Percentiles rank a stretch among this genome's conserved stretches.
Evolutionary conservation across 176 grass and related monocot genomes (phyloP).

Genomic region (Bothriochloa decipiens): DNA sequence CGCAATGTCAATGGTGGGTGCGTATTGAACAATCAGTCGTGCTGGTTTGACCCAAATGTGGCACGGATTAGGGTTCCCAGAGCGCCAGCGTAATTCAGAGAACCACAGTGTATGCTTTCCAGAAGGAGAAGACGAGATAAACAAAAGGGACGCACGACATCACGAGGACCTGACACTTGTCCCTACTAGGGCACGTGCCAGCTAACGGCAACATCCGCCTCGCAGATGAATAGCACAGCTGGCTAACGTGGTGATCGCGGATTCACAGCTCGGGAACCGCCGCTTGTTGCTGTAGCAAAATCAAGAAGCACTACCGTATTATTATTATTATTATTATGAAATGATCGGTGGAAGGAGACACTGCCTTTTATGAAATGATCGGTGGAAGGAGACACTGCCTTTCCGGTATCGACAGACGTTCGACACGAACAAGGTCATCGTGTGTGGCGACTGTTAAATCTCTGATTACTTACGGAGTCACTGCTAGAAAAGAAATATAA

Average conservation of each 20-base stretch:
- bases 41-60: background rate
- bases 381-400: background rate
- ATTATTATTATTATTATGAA: too few species aligned
- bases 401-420: background rate
- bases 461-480: background rate
- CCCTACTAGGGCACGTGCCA: background rate
- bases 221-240: background rate
- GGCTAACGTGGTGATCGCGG: background rate
- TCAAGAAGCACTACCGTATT: background rate
- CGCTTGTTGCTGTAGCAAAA: background rate
- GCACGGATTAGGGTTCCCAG: background rate
- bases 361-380: too few species aligned
- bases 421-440: background rate
- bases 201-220: background rate
- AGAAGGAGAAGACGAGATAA: background rate
- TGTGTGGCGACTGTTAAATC: background rate
- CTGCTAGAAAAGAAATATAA: too few species aligned
- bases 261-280: background rate
- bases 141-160: background rate
- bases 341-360: too few species aligned
- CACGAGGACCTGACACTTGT: conserved; percentile 12
- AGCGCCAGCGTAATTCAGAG: background rate
- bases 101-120: background rate
- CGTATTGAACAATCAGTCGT: background rate
- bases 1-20: too few species aligned